Evolutionary conservation across 768 basidiomycete genomes (phyloP).

Genomic region (Tricholoma matsutake): DNA sequence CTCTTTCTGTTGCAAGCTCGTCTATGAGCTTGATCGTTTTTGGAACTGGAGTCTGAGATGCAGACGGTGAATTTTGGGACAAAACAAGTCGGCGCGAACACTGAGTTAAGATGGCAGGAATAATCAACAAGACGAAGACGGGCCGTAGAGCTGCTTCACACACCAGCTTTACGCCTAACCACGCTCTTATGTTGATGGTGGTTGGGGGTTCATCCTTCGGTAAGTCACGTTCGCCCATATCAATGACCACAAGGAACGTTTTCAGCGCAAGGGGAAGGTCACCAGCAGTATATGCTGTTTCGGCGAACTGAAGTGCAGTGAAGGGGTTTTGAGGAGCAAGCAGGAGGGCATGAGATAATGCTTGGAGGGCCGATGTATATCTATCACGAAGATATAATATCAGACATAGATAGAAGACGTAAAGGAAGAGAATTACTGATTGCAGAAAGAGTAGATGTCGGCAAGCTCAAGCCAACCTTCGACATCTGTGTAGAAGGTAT

Average conservation of each 20-base stretch:
- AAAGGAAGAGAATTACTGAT: slow-evolving; percentile 52
- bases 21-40: slow-evolving; percentile 58
- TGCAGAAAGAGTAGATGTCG: slow-evolving; percentile 70
- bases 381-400: slow-evolving; percentile 34
- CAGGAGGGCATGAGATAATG: slow-evolving; percentile 77
- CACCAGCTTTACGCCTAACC: slow-evolving; percentile 84
- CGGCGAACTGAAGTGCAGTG: slow-evolving; percentile 79
- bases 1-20: slow-evolving; percentile 68
- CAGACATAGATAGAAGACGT: not conserved
- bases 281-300: slow-evolving; percentile 79
- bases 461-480: slow-evolving; percentile 89
- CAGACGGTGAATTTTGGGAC: slow-evolving; percentile 41
- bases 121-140: not conserved
- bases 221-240: slow-evolving; percentile 67
- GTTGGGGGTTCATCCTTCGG: slow-evolving; percentile 39
- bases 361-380: slow-evolving; percentile 68
- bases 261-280: slow-evolving; percentile 77
- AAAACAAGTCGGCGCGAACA: slow-evolving; percentile 55
- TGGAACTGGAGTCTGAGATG: slow-evolving; percentile 57
- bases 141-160: slow-evolving; percentile 22
- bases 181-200: slow-evolving; percentile 67
- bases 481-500: slow-evolving; percentile 85
- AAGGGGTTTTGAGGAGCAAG: slow-evolving; percentile 87
- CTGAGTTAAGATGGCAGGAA: slow-evolving; percentile 29
- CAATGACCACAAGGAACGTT: slow-evolving; percentile 73